Evolutionary conservation across 768 basidiomycete genomes (phyloP).

Genomic region (Leccinum broughii): DNA sequence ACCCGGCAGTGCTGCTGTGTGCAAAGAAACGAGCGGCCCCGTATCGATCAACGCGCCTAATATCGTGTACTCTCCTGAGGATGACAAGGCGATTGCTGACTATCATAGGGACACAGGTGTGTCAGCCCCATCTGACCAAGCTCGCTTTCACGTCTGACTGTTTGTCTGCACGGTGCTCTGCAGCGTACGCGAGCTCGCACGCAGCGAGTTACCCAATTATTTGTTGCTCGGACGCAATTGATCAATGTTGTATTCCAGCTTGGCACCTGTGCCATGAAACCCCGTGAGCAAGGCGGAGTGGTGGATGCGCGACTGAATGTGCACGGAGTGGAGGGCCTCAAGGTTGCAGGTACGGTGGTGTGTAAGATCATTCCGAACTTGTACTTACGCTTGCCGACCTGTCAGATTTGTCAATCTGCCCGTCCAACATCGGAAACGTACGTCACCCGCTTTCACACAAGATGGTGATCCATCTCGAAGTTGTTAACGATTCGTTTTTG

Average conservation of each 20-base stretch:
- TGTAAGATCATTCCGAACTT: too few relatives aligned
- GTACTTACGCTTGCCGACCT: not conserved
- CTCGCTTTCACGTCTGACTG: not conserved
- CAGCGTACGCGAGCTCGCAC: not conserved
- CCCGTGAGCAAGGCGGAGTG: slow-evolving; percentile 9
- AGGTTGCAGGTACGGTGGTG: slow-evolving; percentile 15
- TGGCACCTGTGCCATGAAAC: slow-evolving; percentile 67
- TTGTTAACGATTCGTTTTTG: not conserved
- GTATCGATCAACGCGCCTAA: slow-evolving; percentile 2
- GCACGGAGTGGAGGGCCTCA: slow-evolving; percentile 14
- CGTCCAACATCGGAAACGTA: slow-evolving; percentile 13
- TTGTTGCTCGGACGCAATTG: not conserved
- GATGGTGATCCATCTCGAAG: not conserved
- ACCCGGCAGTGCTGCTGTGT: slow-evolving; percentile 28
- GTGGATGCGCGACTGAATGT: slow-evolving; percentile 17
- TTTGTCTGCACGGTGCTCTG: not conserved
- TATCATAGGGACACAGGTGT: not conserved
- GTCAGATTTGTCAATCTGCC: slow-evolving; percentile 6
- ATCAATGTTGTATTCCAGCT: not conserved
- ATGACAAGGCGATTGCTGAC: not conserved
- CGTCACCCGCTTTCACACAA: not conserved
- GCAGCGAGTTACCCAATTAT: not conserved
- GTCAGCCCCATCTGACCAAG: not conserved
- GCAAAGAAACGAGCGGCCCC: slow-evolving; percentile 20
- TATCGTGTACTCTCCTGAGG: not conserved